phyloP scores from a whole-genome alignment of 2,329 filamentous ascomycete species.

The Penicillium psychrosexuale region DNA sequence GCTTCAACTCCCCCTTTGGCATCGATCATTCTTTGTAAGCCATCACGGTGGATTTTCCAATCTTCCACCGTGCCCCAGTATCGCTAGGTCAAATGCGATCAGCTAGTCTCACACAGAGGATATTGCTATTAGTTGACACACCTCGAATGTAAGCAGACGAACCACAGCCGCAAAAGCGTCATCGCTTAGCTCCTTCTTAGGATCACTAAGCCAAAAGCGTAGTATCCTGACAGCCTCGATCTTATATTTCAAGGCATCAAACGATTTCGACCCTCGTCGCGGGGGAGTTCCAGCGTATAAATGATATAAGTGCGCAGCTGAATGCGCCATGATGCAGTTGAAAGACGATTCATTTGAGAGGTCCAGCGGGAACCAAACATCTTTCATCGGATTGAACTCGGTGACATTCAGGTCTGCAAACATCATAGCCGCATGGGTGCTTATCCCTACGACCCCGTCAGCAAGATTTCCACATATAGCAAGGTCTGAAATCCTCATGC shows the following conservation, averaged over 20 bases:
- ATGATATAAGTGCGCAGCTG: slow-evolving; percentile 39
- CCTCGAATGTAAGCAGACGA: slow-evolving; percentile 35
- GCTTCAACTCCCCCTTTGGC: slow-evolving; percentile 31
- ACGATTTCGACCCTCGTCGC: slow-evolving; percentile 22
- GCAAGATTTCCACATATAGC: no score
- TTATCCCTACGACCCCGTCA: slow-evolving; percentile 24
- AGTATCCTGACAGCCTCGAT: slow-evolving; percentile 38
- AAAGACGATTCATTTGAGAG: slow-evolving; percentile 44
- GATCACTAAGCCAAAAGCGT: slow-evolving; percentile 33
- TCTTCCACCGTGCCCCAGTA: slow-evolving; percentile 35
- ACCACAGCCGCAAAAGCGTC: slow-evolving; percentile 35
- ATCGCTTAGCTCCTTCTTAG: slow-evolving; percentile 31
- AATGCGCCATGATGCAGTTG: slow-evolving; percentile 43
- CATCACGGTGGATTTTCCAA: slow-evolving; percentile 35
- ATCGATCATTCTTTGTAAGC: slow-evolving; percentile 34
- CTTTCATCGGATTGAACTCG: slow-evolving; percentile 40
- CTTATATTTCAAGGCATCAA: slow-evolving; percentile 32
- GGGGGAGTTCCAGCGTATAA: slow-evolving; percentile 31
- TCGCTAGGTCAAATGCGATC: slow-evolving; percentile 19
- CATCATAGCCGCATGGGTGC: slow-evolving; percentile 33
- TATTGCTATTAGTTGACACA: slow-evolving; percentile 9
- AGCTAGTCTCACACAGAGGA: neutral
- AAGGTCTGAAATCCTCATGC: slow-evolving; percentile 1
- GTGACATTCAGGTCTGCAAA: slow-evolving; percentile 28
- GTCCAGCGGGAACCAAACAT: slow-evolving; percentile 43